Conservation (phyloP, 2,329 filamentous ascomycete species). For the Colletotrichum tropicale region DNA sequence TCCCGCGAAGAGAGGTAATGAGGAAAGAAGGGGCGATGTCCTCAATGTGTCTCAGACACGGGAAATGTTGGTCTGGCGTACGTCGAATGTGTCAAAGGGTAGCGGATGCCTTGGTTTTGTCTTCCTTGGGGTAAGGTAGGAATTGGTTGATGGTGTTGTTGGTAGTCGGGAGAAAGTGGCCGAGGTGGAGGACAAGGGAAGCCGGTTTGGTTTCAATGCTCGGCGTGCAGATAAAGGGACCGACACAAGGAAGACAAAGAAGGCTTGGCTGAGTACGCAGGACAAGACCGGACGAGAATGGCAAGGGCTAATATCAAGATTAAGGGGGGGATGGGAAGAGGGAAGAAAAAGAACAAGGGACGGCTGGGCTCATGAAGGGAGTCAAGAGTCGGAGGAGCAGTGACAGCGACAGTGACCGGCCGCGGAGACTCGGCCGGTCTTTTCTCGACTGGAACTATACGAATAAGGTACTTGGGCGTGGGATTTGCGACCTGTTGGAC, state of each 20-base stretch:
- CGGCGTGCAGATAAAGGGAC: not conserved
- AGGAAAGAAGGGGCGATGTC: not conserved
- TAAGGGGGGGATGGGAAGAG: not conserved
- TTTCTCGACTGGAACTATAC: not conserved
- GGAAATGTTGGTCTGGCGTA: not conserved
- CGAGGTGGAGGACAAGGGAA: not conserved
- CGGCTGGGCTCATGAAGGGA: not conserved
- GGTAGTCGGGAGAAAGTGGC: not conserved
- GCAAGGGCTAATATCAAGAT: conserved; percentile 1
- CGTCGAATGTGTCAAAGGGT: not conserved
- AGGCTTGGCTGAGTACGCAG: not conserved
- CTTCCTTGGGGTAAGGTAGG: not conserved
- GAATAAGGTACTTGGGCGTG: not conserved
- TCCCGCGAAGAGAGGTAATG: not conserved
- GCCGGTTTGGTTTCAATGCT: conserved; percentile 5
- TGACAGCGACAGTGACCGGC: not conserved
- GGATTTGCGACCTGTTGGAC: not conserved
- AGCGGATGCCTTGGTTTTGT: not conserved
- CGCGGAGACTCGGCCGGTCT: not conserved
- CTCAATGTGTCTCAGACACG: not conserved
- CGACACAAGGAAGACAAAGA: not conserved
- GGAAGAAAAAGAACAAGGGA: not conserved
- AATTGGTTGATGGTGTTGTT: not conserved
- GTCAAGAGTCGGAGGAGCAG: not conserved
- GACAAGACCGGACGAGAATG: not conserved